Conservation (phyloP, 768 basidiomycete species). For the Hirschioporus abietinus region DNA sequence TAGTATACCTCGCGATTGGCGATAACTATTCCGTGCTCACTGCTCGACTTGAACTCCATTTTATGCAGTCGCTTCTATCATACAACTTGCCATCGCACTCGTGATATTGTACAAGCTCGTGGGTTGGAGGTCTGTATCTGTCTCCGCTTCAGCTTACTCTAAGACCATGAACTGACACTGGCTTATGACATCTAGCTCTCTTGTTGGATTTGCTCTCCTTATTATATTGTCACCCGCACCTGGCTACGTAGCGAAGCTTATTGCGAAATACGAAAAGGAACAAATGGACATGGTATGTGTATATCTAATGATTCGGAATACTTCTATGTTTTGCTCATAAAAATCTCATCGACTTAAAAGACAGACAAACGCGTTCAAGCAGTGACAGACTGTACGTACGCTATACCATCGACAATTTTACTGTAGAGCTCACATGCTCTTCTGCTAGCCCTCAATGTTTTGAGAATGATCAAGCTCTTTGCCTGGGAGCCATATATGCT, state of each 20-base stretch:
- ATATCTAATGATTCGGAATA: background rate
- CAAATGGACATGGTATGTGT: constrained; percentile 41
- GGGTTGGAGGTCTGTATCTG: constrained; percentile 39
- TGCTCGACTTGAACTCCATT: background rate
- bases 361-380: constrained; percentile 30
- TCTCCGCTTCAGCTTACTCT: background rate
- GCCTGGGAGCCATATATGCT: constrained; percentile 32
- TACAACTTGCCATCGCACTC: constrained; percentile 35
- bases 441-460: constrained; percentile 11
- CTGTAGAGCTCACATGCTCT: background rate
- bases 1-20: too few species aligned
- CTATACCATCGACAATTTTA: background rate
- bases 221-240: constrained; percentile 53
- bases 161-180: background rate
- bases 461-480: constrained; percentile 39
- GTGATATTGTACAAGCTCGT: constrained; percentile 40
- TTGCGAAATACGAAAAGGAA: constrained; percentile 43
- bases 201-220: constrained; percentile 53
- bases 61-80: background rate
- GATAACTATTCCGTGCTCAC: too few species aligned
- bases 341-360: background rate
- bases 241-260: constrained; percentile 44
- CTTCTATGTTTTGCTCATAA: background rate
- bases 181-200: constrained; percentile 31
- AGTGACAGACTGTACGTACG: constrained; percentile 26